A percentile compares a stretch with the other conserved stretches of the same genome.
Conservation (phyloP, 1,284 basidiomycete species). For the Coniferiporia sulphurascens region DNA sequence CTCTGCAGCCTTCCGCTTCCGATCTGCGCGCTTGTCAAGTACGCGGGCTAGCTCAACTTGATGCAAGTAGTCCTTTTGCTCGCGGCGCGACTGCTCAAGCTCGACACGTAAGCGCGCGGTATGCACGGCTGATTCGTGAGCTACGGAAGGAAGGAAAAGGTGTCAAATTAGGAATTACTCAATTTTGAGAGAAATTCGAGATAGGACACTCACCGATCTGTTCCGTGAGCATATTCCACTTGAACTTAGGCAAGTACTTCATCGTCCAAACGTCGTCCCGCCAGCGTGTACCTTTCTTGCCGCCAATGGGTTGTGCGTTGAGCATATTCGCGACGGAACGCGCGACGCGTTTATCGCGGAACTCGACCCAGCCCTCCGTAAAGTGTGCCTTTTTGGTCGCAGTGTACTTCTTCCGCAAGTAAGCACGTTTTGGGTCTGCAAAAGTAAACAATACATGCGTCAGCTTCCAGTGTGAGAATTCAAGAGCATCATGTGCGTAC, state of each 20-base stretch:
- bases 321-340: conserved; percentile 91
- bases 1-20: conserved; percentile 40
- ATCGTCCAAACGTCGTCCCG: conserved; percentile 99
- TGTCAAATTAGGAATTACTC: background rate
- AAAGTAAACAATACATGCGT: background rate
- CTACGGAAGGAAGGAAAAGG: conserved; percentile 36
- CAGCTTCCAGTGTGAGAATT: background rate
- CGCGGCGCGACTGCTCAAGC: conserved; percentile 80
- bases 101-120: conserved; percentile 86
- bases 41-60: conserved; percentile 96
- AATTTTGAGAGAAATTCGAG: too few relatives aligned
- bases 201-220: conserved; percentile 78
- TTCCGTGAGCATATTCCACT: conserved; percentile 98
- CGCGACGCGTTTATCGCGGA: conserved; percentile 89
- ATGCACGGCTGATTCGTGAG: conserved; percentile 90
- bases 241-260: conserved; percentile 97
- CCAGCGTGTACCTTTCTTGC: conserved; percentile 89
- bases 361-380: conserved; percentile 98
- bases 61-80: conserved; percentile 90
- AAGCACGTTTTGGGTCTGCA: conserved; percentile 72
- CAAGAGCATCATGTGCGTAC: conserved; percentile 34
- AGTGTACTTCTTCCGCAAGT: conserved; percentile 71
- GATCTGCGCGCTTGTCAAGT: conserved; percentile 79
- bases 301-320: conserved; percentile 94
- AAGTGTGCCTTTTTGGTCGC: conserved; percentile 83